Evolutionary conservation across 2,329 filamentous ascomycete species (phyloP).

Genomic region (Hansfordia pulvinata): DNA sequence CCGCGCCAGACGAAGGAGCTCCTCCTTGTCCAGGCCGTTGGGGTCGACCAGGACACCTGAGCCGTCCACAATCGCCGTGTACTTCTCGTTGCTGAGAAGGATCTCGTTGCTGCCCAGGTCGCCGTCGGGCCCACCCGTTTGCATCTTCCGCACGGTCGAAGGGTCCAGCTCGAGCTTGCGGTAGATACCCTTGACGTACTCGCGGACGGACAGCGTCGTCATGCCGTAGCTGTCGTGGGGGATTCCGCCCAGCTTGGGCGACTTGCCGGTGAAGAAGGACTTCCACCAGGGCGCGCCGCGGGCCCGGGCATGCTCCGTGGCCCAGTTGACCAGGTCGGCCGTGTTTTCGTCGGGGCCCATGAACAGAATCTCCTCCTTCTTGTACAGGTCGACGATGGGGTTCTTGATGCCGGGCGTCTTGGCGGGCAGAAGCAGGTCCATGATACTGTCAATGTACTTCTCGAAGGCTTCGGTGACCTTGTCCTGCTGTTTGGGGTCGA

Average conservation of each 20-base stretch:
- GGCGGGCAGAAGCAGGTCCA: conserved; percentile 84
- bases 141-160: conserved; percentile 76
- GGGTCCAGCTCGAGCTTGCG: conserved; percentile 88
- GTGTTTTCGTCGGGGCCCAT: conserved; percentile 99
- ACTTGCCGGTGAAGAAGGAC: conserved; percentile 99
- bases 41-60: conserved; percentile 90
- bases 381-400: conserved; percentile 88
- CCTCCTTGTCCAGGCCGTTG: conserved; percentile 71
- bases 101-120: conserved; percentile 98
- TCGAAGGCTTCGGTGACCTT: conserved; percentile 88
- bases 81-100: conserved; percentile 87
- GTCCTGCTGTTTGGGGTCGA: conserved; percentile 89
- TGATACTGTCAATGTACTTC: conserved; percentile 98
- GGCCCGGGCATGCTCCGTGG: conserved; percentile 81
- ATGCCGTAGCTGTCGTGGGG: conserved; percentile 94
- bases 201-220: conserved; percentile 91
- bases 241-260: conserved; percentile 87
- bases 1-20: conserved; percentile 75
- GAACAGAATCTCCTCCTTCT: conserved; percentile 93
- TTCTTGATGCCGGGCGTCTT: conserved; percentile 96
- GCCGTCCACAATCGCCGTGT: conserved; percentile 90
- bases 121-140: conserved; percentile 93
- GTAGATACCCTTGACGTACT: conserved; percentile 95
- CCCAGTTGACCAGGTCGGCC: conserved; percentile 93
- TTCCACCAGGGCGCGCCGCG: conserved; percentile 98